Percentiles rank a stretch among this genome's conserved stretches.
phyloP scores from a whole-genome alignment of 208 protist species.

The Angomonas deanei region DNA sequence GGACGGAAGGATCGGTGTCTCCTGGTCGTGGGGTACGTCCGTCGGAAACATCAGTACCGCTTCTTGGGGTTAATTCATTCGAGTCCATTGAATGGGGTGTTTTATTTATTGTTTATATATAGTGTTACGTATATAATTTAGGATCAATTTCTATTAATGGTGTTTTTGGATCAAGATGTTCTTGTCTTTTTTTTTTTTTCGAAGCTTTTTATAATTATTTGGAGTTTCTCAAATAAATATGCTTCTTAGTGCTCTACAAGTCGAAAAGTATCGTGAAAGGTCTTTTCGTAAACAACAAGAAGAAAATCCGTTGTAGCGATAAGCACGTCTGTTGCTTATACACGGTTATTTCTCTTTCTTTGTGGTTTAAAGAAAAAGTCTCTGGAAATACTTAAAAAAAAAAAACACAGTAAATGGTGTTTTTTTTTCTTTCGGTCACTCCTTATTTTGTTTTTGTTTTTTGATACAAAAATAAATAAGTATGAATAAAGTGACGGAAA shows the following conservation, averaged over 20 bases:
- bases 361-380: constrained; percentile 1
- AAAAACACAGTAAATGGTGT: constrained; percentile 1
- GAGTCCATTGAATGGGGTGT: background rate
- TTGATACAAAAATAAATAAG: background rate
- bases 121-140: background rate
- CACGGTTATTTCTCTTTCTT: background rate
- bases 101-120: background rate
- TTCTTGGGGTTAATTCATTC: background rate
- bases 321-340: too few relatives aligned
- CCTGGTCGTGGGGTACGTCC: background rate
- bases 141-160: background rate
- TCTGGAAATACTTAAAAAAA: constrained; percentile 10
- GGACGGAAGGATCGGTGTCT: background rate
- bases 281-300: background rate
- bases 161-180: background rate
- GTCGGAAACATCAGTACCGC: background rate
- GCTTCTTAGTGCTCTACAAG: too few relatives aligned
- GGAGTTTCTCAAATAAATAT: background rate
- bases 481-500: background rate
- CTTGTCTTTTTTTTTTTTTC: background rate
- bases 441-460: background rate
- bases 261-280: too few relatives aligned
- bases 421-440: constrained; percentile 1
- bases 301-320: too few relatives aligned
- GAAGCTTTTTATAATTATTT: background rate